A percentile compares a stretch with the other conserved stretches of the same genome.
Evolutionary conservation across 2,329 filamentous ascomycete species (phyloP).

Genomic region (Alternaria sp.): DNA sequence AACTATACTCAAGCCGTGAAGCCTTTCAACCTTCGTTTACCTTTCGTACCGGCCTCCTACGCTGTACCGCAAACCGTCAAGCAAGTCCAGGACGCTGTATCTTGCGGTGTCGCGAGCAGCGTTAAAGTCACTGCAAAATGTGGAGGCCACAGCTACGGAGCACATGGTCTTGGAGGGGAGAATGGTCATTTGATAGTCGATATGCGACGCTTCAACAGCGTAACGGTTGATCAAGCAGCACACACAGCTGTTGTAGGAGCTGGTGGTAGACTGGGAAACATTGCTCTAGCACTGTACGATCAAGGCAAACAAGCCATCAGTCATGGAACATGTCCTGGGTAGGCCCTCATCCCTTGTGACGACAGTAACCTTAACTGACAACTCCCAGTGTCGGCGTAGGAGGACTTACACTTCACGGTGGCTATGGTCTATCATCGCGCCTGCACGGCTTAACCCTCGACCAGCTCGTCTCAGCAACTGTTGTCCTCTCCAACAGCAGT

Average conservation of each 20-base stretch:
- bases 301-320: constrained; percentile 53
- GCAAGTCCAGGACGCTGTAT: constrained; percentile 64
- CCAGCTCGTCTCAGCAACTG: constrained; percentile 31
- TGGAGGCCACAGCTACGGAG: constrained; percentile 69
- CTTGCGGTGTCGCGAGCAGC: constrained; percentile 61
- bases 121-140: constrained; percentile 67
- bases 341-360: constrained; percentile 23
- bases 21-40: constrained; percentile 42
- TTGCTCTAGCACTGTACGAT: constrained; percentile 37
- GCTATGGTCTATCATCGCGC: constrained; percentile 40
- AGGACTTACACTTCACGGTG: constrained; percentile 39
- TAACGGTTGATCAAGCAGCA: constrained; percentile 52
- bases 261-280: constrained; percentile 56
- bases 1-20: constrained; percentile 40
- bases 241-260: constrained; percentile 56
- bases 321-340: constrained; percentile 63
- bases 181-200: constrained; percentile 59
- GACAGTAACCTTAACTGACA: too few relatives aligned
- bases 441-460: constrained; percentile 39
- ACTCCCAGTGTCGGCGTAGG: constrained; percentile 37
- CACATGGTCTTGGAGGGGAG: constrained; percentile 58
- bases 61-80: constrained; percentile 61
- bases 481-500: constrained; percentile 48
- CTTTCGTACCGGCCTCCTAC: constrained; percentile 61
- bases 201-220: constrained; percentile 55